A percentile compares a stretch with the other conserved stretches of the same genome.
Evolutionary conservation across 2,329 filamentous ascomycete genomes (phyloP).

Genomic region (Beauveria varroae): DNA sequence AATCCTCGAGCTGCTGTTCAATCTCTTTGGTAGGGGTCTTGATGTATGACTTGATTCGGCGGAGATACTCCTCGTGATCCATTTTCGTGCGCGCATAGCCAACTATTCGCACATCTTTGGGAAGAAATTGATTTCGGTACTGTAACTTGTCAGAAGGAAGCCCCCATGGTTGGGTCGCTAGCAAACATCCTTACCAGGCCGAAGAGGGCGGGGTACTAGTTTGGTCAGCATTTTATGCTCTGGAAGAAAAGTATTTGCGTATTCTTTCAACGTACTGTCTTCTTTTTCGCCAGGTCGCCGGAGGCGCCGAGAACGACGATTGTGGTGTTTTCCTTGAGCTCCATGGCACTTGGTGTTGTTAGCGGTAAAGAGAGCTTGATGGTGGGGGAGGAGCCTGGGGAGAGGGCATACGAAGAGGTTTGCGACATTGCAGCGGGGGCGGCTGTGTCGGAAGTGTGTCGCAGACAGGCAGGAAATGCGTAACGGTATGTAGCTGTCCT

Average conservation of each 20-base stretch:
- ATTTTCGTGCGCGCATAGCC: constrained; percentile 99
- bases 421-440: constrained; percentile 15
- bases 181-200: constrained; percentile 67
- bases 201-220: constrained; percentile 89
- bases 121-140: constrained; percentile 99
- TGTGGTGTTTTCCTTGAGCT: constrained; percentile 97
- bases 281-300: constrained; percentile 98
- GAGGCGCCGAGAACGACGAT: constrained; percentile 96
- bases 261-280: constrained; percentile 61
- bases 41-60: constrained; percentile 94
- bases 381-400: constrained; percentile 8
- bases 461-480: not conserved
- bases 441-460: constrained; percentile 1
- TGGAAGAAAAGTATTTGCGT: constrained; percentile 9
- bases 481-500: not conserved
- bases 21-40: constrained; percentile 97
- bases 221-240: constrained; percentile 20
- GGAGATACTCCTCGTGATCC: constrained; percentile 93
- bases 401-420: constrained; percentile 29
- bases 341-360: constrained; percentile 57
- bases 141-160: constrained; percentile 29
- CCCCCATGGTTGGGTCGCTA: not conserved
- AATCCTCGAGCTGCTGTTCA: constrained; percentile 89
- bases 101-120: constrained; percentile 91
- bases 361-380: constrained; percentile 11